These are phyloP conservation scores for Gossypium schwendimanii DNA, from an alignment of 441 rosid species.

Conservation along the genomic window DNA sequence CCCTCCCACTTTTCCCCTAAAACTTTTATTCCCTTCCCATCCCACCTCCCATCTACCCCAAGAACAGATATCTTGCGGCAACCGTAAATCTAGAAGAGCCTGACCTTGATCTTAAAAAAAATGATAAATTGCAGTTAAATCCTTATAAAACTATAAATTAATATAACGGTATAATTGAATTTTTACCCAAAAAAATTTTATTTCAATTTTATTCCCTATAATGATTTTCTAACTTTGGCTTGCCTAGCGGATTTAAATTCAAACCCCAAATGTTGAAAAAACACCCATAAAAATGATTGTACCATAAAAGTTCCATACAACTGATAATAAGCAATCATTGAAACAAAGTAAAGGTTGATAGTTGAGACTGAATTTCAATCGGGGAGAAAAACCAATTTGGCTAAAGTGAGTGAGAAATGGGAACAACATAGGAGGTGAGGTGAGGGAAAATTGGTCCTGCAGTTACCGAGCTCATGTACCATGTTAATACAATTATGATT, in stretches of 20 bases:
- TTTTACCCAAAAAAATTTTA: too few relatives aligned
- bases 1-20: too few relatives aligned
- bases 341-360: background rate
- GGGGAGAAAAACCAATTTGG: background rate
- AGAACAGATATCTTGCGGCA: too few relatives aligned
- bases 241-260: background rate
- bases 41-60: too few relatives aligned
- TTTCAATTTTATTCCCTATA: too few relatives aligned
- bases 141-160: too few relatives aligned
- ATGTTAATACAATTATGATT: slow-evolving; percentile 19
- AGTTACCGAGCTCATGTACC: slow-evolving; percentile 16
- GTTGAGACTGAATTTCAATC: background rate
- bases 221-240: too few relatives aligned
- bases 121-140: too few relatives aligned
- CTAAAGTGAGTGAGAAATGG: background rate
- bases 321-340: background rate
- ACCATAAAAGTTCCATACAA: background rate
- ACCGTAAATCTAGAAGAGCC: too few relatives aligned
- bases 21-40: too few relatives aligned
- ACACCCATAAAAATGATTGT: background rate
- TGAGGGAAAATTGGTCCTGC: slow-evolving; percentile 27
- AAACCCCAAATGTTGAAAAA: background rate
- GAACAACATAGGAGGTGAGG: slow-evolving; percentile 1
- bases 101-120: too few relatives aligned
- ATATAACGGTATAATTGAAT: too few relatives aligned